These are phyloP conservation scores for Calendula officinalis DNA, from an alignment of 129 eudicot genomes.

Conservation along the genomic window DNA sequence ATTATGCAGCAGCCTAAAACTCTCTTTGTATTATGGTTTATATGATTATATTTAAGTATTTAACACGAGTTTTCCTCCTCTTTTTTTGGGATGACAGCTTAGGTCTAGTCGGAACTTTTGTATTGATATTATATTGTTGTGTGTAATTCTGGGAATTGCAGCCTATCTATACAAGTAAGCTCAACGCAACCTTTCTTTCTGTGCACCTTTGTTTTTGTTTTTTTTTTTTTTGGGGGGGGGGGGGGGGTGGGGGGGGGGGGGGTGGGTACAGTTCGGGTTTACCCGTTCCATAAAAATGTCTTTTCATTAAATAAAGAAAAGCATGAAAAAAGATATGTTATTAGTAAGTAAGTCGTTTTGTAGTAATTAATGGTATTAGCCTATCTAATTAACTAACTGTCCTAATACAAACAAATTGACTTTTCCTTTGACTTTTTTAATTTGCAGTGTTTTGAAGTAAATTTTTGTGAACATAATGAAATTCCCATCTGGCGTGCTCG, in stretches of 20 bases:
- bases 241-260: no score
- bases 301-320: neutral
- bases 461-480: slow-evolving; percentile 25
- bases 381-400: slow-evolving; percentile 4
- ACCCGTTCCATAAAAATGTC: no score
- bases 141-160: slow-evolving; percentile 78
- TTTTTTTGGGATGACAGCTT: slow-evolving; percentile 48
- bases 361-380: slow-evolving; percentile 8
- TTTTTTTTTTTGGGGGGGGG: no score
- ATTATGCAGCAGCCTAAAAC: slow-evolving; percentile 12
- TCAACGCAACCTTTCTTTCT: neutral
- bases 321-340: neutral
- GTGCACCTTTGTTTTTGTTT: neutral
- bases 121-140: slow-evolving; percentile 68
- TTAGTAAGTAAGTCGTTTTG: neutral
- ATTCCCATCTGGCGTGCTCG: slow-evolving; percentile 16
- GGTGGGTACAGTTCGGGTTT: no score
- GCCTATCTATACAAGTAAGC: slow-evolving; percentile 85
- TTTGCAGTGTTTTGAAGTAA: slow-evolving; percentile 59
- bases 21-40: neutral
- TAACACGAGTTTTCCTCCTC: neutral
- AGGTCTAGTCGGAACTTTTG: slow-evolving; percentile 84
- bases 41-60: slow-evolving; percentile 4
- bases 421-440: slow-evolving; percentile 16
- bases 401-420: neutral